These are phyloP conservation scores for Pseudisothecium myosuroides DNA, from an alignment of 225 moss, liverwort and hornwort species.

Conservation along the genomic window DNA sequence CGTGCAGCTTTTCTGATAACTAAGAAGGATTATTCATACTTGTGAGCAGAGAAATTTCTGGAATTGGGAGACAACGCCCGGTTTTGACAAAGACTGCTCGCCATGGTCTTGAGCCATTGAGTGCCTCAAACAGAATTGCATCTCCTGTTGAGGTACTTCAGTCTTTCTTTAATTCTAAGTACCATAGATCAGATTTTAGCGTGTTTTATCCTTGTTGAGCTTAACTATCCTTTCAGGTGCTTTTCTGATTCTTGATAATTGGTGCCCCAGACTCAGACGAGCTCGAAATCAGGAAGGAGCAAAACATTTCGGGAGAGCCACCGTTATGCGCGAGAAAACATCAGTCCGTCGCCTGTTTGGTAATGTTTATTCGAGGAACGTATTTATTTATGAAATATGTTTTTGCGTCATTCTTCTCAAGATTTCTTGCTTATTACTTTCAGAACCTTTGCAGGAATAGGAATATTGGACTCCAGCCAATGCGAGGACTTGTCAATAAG, in stretches of 20 bases:
- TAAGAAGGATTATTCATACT: background rate
- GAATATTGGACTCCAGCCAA: slow-evolving; percentile 10
- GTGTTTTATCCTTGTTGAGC: background rate
- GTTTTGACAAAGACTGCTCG: background rate
- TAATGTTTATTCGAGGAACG: background rate
- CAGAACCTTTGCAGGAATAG: slow-evolving; percentile 11
- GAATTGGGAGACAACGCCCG: slow-evolving; percentile 10
- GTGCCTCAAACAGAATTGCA: slow-evolving; percentile 6
- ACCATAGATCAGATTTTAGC: background rate
- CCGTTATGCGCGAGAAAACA: slow-evolving; percentile 15
- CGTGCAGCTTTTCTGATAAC: background rate
- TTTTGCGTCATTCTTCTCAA: background rate
- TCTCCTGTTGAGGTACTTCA: slow-evolving; percentile 22
- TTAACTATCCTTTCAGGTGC: background rate
- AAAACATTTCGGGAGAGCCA: background rate
- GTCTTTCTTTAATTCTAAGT: background rate
- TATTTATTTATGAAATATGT: background rate
- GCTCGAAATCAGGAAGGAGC: slow-evolving; percentile 18
- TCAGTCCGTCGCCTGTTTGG: slow-evolving; percentile 31
- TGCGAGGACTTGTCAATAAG: slow-evolving; percentile 2
- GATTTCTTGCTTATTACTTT: background rate
- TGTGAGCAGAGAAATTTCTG: slow-evolving; percentile 28
- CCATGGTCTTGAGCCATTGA: slow-evolving; percentile 1
- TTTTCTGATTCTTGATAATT: background rate
- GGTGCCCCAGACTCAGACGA: background rate